Base-by-base conservation (phyloP, 108 stramenopile genomes). In the Nitzschia sp. region DNA sequence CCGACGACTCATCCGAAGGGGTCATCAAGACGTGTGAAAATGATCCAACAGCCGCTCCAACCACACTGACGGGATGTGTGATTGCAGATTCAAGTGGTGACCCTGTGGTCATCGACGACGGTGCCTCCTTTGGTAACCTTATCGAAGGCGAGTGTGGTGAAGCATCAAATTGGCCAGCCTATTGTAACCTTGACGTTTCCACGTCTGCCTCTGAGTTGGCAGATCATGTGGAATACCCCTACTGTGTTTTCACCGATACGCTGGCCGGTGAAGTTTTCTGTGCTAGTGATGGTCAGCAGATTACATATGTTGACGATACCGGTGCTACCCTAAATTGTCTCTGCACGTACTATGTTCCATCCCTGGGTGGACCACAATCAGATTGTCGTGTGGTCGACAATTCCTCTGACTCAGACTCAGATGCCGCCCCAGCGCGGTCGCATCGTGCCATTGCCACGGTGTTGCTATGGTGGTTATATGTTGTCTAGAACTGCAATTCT, bases 221-320 rank as follows among this genome's bases (percentile, higher is more conserved):
- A 12, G 41, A 43, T 12, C 41, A 56, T 29, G 25, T 67, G 20
- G 66, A 67, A 41, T 67, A 54, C 42, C 68, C 57, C 11, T 69
- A 69, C 50, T 69, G 68, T 17, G 34, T 69, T 38, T 69, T 69
- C 48, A 48, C 57, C 19, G 41, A 69, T 58, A 51, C 57, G 0
- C 7, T 56, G 12, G 57, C 53, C 1, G 53, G 66, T 0, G 40
- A 39, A 2, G 8, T 53, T 0, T 7, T 59, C 10, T 69, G 68
- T 26, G 68, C 68, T 57, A 48, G 12, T 19, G 57, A 59, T 48
- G 51, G 51, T 50, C 46, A 42, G 9, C 12, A 42, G 6, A 37
- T 69, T 10, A 59, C 41, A 2, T 69, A 41, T 69, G 17, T 58
- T 25, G 68, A 69, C 34, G 44, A 44, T 8, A 69, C 24, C 48